Evolutionary conservation across 2,329 filamentous ascomycete genomes (phyloP).

Genomic region (Didymella lethalis): DNA sequence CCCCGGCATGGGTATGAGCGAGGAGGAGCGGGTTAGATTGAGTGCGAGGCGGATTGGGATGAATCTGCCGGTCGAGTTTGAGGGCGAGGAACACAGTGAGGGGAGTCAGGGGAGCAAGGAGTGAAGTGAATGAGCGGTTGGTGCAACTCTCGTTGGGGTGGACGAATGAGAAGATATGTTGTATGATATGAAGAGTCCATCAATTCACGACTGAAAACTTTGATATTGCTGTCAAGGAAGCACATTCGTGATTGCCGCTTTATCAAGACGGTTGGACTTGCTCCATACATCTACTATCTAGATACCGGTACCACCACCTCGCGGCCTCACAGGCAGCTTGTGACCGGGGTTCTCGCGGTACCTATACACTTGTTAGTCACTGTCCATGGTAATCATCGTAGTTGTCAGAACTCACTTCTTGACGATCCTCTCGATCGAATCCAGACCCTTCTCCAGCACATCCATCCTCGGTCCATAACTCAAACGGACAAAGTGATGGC

Average conservation of each 20-base stretch:
- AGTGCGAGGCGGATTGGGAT: conserved; percentile 89
- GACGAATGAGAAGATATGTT: background rate
- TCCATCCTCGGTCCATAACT: conserved; percentile 54
- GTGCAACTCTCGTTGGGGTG: too few relatives aligned
- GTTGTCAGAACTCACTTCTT: conserved; percentile 45
- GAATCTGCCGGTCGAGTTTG: conserved; percentile 76
- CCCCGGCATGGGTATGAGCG: conserved; percentile 86
- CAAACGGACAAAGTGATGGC: conserved; percentile 67
- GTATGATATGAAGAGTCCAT: background rate
- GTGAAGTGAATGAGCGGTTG: background rate
- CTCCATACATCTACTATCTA: background rate
- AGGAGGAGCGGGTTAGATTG: conserved; percentile 82
- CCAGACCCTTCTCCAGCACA: conserved; percentile 50
- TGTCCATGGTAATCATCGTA: too few relatives aligned
- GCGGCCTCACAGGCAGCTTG: conserved; percentile 19
- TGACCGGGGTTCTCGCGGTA: conserved; percentile 21
- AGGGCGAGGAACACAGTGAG: conserved; percentile 13
- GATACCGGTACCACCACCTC: conserved; percentile 1
- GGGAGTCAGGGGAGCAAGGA: background rate
- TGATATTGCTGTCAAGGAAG: background rate
- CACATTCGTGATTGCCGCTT: background rate
- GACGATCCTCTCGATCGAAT: conserved; percentile 52
- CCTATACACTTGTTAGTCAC: conserved; percentile 1
- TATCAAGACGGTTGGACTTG: background rate
- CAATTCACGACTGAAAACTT: background rate